Base-by-base conservation (phyloP, 2,329 filamentous ascomycete genomes). In the Penicillium verrucosum region DNA sequence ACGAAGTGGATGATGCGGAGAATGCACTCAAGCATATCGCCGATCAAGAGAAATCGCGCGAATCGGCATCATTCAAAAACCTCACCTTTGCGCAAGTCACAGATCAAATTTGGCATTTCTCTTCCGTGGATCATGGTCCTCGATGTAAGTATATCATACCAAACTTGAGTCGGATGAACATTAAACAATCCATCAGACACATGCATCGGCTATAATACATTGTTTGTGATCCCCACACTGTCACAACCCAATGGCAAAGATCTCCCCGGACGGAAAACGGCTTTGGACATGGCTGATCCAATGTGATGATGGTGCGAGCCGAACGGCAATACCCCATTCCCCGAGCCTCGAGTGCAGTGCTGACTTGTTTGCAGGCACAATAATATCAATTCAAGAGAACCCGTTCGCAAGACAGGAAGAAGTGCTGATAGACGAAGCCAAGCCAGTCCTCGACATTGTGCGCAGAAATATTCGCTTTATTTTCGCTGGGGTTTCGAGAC, bases 101-200 rank as follows among this genome's bases (percentile, higher is more conserved):
- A 6, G 81, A 89, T 60, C 82, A 87, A 53, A 86, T 89, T n/a
- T 88, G 88, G 78, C 88, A 90, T 69, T 92, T 89, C 70, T 87
- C 85, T 14, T 88, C 87, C 0, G 82, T 89, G 14, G 89, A 92
- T 65, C 83, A 87, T 70, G 88, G 87, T 0, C 75, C 80, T 16
- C 80, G 79, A 69, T 89, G 87, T 85, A 75, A 65, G 78, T 69
- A 18, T 7, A 52, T 11, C 23, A 27, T 18, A 34, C 12, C 16
- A 5, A 44, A 21, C 50, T 68, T 51, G 9, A 63, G 66, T 11
- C 4, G 10, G 29, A 23, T 25, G 14, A 34, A 25, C 3, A 21
- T 14, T 51, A 71, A 53, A 69, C 56, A 36, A 4, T 14, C 4
- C 4, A 4, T 6, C 51, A 88, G 85, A 85, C 64, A 78, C 89